Evolutionary conservation across 768 basidiomycete genomes (phyloP).

Genomic region (Rhodocollybia butyracea): DNA sequence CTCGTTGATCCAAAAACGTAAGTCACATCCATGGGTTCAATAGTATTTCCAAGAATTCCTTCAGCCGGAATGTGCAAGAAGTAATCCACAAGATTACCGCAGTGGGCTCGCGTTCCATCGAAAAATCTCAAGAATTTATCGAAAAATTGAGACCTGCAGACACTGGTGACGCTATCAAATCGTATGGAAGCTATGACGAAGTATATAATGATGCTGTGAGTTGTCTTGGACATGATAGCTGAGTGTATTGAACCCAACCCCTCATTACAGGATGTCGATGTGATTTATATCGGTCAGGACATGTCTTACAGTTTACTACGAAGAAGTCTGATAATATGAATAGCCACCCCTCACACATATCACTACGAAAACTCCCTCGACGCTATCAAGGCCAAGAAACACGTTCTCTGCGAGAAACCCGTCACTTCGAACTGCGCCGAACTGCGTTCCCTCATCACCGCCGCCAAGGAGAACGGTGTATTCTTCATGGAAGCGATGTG

Average conservation of each 20-base stretch:
- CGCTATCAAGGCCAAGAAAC: slow-evolving; percentile 76
- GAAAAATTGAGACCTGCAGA: slow-evolving; percentile 40
- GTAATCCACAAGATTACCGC: slow-evolving; percentile 67
- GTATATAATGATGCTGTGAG: slow-evolving; percentile 54
- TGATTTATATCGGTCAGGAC: slow-evolving; percentile 63
- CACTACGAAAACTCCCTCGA: slow-evolving; percentile 78
- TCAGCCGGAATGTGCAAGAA: slow-evolving; percentile 66
- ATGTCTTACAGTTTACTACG: neutral
- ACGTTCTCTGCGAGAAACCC: slow-evolving; percentile 88
- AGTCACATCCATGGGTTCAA: slow-evolving; percentile 1
- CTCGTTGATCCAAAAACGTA: slow-evolving; percentile 72
- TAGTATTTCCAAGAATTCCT: neutral
- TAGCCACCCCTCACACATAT: slow-evolving; percentile 81
- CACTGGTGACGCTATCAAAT: slow-evolving; percentile 55
- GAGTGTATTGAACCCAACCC: neutral
- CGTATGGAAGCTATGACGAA: slow-evolving; percentile 71
- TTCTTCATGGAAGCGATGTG: slow-evolving; percentile 95
- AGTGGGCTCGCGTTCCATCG: slow-evolving; percentile 71
- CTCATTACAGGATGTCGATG: slow-evolving; percentile 58
- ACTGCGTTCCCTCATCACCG: slow-evolving; percentile 63
- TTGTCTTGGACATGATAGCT: neutral
- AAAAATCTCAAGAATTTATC: slow-evolving; percentile 72
- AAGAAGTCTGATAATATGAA: too few relatives aligned
- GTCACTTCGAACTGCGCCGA: slow-evolving; percentile 78
- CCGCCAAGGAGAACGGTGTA: slow-evolving; percentile 74